Evolutionary conservation across 495 filamentous ascomycete genomes (phyloP).

Genomic region (Collariella sp.): DNA sequence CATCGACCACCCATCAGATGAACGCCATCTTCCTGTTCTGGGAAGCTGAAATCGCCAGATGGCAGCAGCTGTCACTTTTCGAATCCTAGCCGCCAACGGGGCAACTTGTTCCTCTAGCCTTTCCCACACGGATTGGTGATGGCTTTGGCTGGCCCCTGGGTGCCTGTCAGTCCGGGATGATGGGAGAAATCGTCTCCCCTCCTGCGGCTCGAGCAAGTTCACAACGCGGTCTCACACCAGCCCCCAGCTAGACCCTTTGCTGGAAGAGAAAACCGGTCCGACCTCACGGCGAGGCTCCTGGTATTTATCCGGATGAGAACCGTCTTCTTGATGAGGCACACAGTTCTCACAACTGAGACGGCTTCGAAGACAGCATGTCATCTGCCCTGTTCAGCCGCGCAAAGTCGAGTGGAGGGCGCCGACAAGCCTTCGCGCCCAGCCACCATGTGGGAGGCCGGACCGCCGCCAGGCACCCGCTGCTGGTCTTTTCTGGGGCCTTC

Average conservation of each 20-base stretch:
- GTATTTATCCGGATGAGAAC: neutral
- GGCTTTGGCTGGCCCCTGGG: too few species aligned
- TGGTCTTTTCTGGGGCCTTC: conserved; percentile 24
- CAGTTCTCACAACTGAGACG: conserved; percentile 10
- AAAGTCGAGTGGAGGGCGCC: conserved; percentile 16
- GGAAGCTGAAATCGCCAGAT: neutral
- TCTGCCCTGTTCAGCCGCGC: conserved; percentile 9
- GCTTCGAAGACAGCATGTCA: conserved; percentile 3
- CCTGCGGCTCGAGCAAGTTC: too few species aligned
- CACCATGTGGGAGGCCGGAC: conserved; percentile 14
- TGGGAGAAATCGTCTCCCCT: too few species aligned
- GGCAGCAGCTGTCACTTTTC: neutral
- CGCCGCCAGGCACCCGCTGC: conserved; percentile 26
- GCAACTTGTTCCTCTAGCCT: neutral
- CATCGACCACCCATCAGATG: neutral
- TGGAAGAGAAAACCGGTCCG: neutral
- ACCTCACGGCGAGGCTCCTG: neutral
- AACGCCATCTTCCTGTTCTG: neutral
- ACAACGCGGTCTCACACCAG: too few species aligned
- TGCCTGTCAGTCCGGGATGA: too few species aligned
- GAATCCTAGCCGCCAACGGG: neutral
- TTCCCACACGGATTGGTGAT: too few species aligned
- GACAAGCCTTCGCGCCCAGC: conserved; percentile 16
- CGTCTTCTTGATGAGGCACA: neutral
- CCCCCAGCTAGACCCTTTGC: too few species aligned